These are phyloP conservation scores for Penicillium corylophilum DNA, from an alignment of 2,329 filamentous ascomycete species.

Conservation along the genomic window DNA sequence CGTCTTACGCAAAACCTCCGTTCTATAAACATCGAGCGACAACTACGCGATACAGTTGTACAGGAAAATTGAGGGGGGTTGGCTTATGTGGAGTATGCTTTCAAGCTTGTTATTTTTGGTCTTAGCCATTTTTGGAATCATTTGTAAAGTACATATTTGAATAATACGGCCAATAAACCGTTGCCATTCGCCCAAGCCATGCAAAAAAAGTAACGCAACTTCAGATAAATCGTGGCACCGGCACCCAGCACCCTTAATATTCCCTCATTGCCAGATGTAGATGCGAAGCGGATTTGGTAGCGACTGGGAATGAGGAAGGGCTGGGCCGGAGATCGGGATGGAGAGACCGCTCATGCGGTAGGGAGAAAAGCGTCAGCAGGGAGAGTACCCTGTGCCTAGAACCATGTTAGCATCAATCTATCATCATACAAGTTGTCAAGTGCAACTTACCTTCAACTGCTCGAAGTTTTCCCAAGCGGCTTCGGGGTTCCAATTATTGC, in stretches of 20 bases:
- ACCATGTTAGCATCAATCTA: constrained; percentile 18
- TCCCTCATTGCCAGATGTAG: not conserved
- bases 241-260: not conserved
- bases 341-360: constrained; percentile 15
- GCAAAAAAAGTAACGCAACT: constrained; percentile 20
- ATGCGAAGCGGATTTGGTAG: not conserved
- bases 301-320: not conserved
- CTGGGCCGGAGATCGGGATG: not conserved
- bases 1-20: constrained; percentile 16
- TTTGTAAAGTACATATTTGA: constrained; percentile 17
- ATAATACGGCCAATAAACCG: constrained; percentile 16
- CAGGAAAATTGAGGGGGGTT: not conserved
- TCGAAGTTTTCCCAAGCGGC: constrained; percentile 73
- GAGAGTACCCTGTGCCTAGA: constrained; percentile 42
- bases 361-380: constrained; percentile 52
- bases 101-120: constrained; percentile 5
- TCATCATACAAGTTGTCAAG: not conserved
- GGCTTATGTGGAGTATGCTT: not conserved
- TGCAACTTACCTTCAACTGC: constrained; percentile 64
- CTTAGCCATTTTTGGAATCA: constrained; percentile 7
- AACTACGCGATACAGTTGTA: not conserved
- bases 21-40: not conserved
- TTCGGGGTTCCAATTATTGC: constrained; percentile 77
- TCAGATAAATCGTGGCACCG: constrained; percentile 11
- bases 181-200: constrained; percentile 36